Evolutionary conservation across 1,284 basidiomycete species (phyloP).

Genomic region (Fomitiporia mediterranea): DNA sequence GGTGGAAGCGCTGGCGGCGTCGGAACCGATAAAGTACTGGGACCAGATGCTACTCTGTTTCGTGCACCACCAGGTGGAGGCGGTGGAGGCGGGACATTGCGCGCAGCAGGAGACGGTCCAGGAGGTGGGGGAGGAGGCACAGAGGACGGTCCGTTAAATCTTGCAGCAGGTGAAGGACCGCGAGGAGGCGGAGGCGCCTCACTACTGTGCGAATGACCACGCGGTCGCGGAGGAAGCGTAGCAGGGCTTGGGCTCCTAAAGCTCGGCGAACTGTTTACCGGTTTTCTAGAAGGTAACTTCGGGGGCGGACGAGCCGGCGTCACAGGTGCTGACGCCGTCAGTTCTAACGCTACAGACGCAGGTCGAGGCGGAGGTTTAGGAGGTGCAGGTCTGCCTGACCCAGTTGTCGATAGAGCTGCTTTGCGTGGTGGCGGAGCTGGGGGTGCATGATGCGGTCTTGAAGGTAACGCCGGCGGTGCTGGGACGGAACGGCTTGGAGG

Average conservation of each 20-base stretch:
- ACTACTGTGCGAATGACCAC: slow-evolving; percentile 16
- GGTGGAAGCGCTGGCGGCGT: slow-evolving; percentile 24
- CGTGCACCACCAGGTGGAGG: slow-evolving; percentile 18
- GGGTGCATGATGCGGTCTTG: slow-evolving; percentile 28
- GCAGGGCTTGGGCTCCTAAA: slow-evolving; percentile 33
- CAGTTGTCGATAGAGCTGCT: slow-evolving; percentile 22
- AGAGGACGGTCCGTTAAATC: slow-evolving; percentile 5
- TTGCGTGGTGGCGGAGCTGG: slow-evolving; percentile 22
- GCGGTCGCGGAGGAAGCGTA: slow-evolving; percentile 20
- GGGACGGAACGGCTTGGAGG: slow-evolving; percentile 23
- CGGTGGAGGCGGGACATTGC: slow-evolving; percentile 25
- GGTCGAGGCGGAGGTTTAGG: slow-evolving; percentile 34
- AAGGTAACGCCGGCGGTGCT: slow-evolving; percentile 28
- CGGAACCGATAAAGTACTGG: slow-evolving; percentile 1
- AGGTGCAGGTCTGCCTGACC: slow-evolving; percentile 19
- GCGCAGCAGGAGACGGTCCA: slow-evolving; percentile 31
- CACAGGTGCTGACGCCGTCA: slow-evolving; percentile 19
- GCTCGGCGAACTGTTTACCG: slow-evolving; percentile 31
- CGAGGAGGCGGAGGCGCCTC: slow-evolving; percentile 29
- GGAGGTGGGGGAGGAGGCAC: slow-evolving; percentile 33
- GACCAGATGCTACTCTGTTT: slow-evolving; percentile 16
- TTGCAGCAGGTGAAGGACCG: slow-evolving; percentile 21
- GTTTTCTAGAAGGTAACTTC: slow-evolving; percentile 29
- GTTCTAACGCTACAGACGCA: slow-evolving; percentile 25
- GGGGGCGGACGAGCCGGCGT: slow-evolving; percentile 28